Conservation (phyloP, 2,329 filamentous ascomycete species). For the Venturia effusa region DNA sequence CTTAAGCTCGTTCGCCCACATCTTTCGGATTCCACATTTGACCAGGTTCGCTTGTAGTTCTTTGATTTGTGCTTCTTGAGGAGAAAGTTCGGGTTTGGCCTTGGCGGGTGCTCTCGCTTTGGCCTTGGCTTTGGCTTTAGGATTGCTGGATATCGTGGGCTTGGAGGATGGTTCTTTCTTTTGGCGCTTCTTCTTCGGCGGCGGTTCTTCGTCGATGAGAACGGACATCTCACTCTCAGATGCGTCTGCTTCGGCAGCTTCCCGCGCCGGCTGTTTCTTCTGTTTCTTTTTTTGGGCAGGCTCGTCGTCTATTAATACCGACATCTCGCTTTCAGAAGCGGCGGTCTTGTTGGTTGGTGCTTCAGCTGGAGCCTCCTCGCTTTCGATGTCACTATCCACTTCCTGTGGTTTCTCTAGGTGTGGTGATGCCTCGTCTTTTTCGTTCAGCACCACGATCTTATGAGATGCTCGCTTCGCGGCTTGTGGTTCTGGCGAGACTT, state of each 20-base stretch:
- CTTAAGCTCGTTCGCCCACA: constrained; percentile 81
- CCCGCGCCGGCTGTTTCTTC: constrained; percentile 18
- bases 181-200: constrained; percentile 43
- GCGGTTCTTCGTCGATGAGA: constrained; percentile 33
- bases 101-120: constrained; percentile 21
- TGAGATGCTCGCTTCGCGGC: background rate
- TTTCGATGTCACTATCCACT: background rate
- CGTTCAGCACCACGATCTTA: background rate
- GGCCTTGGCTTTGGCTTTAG: constrained; percentile 19
- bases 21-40: constrained; percentile 86
- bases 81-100: constrained; percentile 27
- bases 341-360: background rate
- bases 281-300: constrained; percentile 47
- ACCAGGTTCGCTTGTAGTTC: constrained; percentile 73
- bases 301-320: constrained; percentile 22
- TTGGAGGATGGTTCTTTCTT: constrained; percentile 17
- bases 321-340: constrained; percentile 1
- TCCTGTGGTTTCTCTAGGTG: background rate
- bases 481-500: background rate
- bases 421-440: background rate
- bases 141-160: constrained; percentile 13
- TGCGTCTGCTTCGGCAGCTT: background rate
- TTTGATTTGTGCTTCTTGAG: constrained; percentile 53
- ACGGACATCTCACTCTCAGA: constrained; percentile 3
- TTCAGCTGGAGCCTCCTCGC: background rate